These are phyloP conservation scores for Ramularia endophylla DNA, from an alignment of 2,329 filamentous ascomycete species.

Conservation along the genomic window DNA sequence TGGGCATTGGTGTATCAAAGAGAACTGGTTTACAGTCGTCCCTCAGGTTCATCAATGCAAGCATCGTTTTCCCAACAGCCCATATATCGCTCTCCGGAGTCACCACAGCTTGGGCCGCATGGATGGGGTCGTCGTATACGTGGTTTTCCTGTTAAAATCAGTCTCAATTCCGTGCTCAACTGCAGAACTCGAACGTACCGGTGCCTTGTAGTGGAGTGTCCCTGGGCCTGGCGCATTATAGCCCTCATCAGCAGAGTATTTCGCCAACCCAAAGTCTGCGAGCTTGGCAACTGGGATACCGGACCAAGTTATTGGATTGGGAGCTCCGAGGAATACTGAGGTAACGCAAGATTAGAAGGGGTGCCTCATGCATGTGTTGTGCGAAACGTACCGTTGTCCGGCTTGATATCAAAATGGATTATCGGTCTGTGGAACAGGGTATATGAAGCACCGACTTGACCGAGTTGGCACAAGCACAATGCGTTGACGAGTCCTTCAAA, in stretches of 20 bases:
- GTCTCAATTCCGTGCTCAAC: too few relatives aligned
- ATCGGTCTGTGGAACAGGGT: background rate
- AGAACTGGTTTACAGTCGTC: too few relatives aligned
- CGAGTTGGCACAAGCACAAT: slow-evolving; percentile 2
- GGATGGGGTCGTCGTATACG: background rate
- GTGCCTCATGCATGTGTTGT: too few relatives aligned
- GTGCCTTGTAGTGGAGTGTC: slow-evolving; percentile 1
- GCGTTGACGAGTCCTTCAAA: slow-evolving; percentile 5
- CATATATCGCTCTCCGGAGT: slow-evolving; percentile 2
- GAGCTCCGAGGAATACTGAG: slow-evolving; percentile 4
- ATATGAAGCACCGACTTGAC: background rate
- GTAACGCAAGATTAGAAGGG: background rate
- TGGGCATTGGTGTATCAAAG: too few relatives aligned
- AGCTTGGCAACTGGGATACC: slow-evolving; percentile 3
- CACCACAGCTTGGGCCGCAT: background rate
- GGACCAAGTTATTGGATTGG: background rate
- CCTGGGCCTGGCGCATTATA: background rate
- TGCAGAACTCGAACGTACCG: background rate
- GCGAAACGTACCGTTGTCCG: background rate
- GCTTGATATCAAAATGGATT: slow-evolving; percentile 6
- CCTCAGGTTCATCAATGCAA: slow-evolving; percentile 4
- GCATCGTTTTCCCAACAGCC: slow-evolving; percentile 3
- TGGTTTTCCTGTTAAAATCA: background rate
- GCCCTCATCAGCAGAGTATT: too few relatives aligned
- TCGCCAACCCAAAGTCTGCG: slow-evolving; percentile 5